Evolutionary conservation across 2,329 filamentous ascomycete species (phyloP).

Genomic region (Pseudogymnoascus sp.): DNA sequence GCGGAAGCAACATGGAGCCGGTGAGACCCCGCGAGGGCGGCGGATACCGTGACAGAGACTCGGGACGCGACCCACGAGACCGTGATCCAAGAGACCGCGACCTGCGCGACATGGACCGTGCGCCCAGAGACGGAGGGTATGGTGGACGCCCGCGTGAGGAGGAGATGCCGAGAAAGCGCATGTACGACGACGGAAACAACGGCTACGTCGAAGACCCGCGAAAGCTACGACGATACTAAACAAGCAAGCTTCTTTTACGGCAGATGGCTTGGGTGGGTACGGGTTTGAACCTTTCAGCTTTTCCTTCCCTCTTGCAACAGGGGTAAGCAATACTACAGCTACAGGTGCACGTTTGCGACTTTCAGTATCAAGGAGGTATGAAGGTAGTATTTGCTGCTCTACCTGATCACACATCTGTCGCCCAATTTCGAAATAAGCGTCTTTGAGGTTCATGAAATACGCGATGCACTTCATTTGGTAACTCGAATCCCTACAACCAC

Average conservation of each 20-base stretch:
- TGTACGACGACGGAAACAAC: constrained; percentile 73
- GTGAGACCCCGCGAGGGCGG: constrained; percentile 56
- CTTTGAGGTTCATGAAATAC: not conserved
- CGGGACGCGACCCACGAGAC: constrained; percentile 45
- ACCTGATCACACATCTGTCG: constrained; percentile 15
- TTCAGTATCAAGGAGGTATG: constrained; percentile 13
- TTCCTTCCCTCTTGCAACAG: constrained; percentile 31
- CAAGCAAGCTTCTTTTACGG: constrained; percentile 30
- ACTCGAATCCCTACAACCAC: constrained; percentile 6
- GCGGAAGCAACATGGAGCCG: constrained; percentile 76
- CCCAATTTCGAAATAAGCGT: constrained; percentile 5
- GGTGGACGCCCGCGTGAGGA: constrained; percentile 40
- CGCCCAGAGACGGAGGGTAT: constrained; percentile 52
- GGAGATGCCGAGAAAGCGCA: constrained; percentile 40
- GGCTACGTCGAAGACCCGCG: constrained; percentile 70
- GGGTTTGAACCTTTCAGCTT: constrained; percentile 34
- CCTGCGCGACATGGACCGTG: constrained; percentile 37
- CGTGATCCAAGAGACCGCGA: constrained; percentile 43
- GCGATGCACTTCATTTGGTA: not conserved
- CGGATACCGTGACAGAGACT: constrained; percentile 36
- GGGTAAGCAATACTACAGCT: constrained; percentile 31
- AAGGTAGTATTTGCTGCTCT: constrained; percentile 28
- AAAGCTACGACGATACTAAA: constrained; percentile 58
- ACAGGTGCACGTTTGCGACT: constrained; percentile 17
- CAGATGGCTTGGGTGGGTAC: constrained; percentile 38